phyloP scores from a whole-genome alignment of 306 rosid species.

The Sicyos edulis region DNA sequence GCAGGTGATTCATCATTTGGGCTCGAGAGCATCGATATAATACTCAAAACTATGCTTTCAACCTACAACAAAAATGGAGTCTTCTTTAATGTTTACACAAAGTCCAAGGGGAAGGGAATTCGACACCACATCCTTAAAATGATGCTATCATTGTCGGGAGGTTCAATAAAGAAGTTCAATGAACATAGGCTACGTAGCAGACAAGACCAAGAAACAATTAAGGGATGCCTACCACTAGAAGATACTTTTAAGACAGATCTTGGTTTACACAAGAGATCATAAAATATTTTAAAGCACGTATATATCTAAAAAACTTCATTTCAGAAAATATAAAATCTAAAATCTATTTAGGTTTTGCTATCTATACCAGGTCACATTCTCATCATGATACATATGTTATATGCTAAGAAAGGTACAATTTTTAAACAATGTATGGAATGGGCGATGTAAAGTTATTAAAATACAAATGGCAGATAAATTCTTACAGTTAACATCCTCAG shows the following conservation, averaged over 20 bases:
- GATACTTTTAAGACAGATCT: not conserved
- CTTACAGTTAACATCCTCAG: not conserved
- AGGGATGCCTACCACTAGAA: not conserved
- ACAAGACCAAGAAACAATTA: not conserved
- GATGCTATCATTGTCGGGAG: not conserved
- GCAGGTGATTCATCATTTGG: slow-evolving; percentile 99
- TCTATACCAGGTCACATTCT: not conserved
- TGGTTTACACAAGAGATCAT: slow-evolving; percentile 1
- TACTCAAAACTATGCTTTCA: slow-evolving; percentile 97
- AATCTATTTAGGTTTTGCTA: not conserved
- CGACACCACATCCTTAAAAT: not conserved
- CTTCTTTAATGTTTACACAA: slow-evolving; percentile 1
- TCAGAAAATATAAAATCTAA: not conserved
- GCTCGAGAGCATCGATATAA: slow-evolving; percentile 93
- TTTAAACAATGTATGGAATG: not conserved
- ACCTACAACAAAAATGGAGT: slow-evolving; percentile 28
- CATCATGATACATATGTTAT: not conserved
- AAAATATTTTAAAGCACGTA: not conserved
- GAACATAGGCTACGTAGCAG: not conserved
- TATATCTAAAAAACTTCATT: not conserved
- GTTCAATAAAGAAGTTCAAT: not conserved
- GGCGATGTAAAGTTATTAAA: not conserved
- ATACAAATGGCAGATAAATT: not conserved
- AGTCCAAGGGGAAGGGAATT: not conserved
- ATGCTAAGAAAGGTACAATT: not conserved